Evolutionary conservation across 305 asterid species (phyloP), one percentile per base, ranked within the genome.

Genomic region (Fraxinus greggii): DNA sequence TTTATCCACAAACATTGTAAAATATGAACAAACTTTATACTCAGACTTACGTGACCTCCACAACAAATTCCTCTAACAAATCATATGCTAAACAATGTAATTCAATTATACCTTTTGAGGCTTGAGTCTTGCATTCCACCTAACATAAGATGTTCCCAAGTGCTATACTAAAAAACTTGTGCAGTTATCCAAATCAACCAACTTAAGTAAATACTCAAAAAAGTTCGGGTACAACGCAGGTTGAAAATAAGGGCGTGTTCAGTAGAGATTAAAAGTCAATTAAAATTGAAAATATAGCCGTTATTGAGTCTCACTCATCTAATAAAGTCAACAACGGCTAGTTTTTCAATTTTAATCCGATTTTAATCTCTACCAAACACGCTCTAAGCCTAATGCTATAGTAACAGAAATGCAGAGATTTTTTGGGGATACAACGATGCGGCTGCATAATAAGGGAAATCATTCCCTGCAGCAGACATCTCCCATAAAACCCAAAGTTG

Each of bases 161-260:
- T 63, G 31, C 32, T 63, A 24, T 24, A 24, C 15, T 63, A 24
- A 24, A 9, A 63, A 9, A 63, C 72, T 63, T 24, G 32, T 63
- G 72, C 72, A 63, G 32, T 63, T 63, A 23, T 63, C 72, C 31
- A 63, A 63, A 63, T 63, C 72, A 21, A 63, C 72, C 72, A 63
- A 63, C 67, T 56, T 56, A 56, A 54, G 26, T n/a, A 19, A 54
- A 56, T 19, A 56, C 28, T 21, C 67, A n/a, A 5, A n/a, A 54
- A 56, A 19, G 24, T 8, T 56, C 67, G n/a, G n/a, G n/a, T n/a
- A n/a, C n/a, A n/a, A 54, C 0, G 28, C 67, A 21, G 69, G 29
- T 59, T 59, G 69, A 15, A 28, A 67, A 28, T 67, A 67, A n/a
- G n/a, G n/a, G n/a, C n/a, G n/a, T n/a, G n/a, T n/a, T n/a, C n/a